Evolutionary conservation across 768 basidiomycete genomes (phyloP).

Genomic region (Leccinum obscurum): DNA sequence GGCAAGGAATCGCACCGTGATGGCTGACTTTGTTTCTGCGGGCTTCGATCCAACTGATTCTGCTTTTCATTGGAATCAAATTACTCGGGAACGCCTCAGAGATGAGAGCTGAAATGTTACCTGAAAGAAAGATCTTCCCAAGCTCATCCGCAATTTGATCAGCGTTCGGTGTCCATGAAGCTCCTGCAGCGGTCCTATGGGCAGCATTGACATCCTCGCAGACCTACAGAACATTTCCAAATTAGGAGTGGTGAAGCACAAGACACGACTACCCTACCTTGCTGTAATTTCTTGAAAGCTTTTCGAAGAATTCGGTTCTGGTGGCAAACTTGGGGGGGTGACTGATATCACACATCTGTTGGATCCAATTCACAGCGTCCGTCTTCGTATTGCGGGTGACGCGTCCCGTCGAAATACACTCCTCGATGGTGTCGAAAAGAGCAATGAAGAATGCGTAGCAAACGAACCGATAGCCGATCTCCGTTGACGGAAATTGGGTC

Average conservation of each 20-base stretch:
- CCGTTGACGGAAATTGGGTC: neutral
- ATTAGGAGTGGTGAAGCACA: neutral
- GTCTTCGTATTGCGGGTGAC: neutral
- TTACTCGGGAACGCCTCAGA: neutral
- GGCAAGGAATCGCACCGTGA: neutral
- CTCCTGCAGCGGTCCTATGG: neutral
- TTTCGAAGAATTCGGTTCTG: neutral
- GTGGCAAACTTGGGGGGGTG: neutral
- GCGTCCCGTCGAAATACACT: neutral
- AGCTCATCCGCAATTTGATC: neutral
- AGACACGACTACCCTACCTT: conserved; percentile 3
- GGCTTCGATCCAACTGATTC: neutral
- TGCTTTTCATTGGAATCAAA: neutral
- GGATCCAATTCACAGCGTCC: neutral
- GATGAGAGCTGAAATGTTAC: neutral
- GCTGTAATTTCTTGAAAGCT: neutral
- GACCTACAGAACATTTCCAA: neutral
- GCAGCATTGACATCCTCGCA: neutral
- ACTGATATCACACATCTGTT: conserved; percentile 9
- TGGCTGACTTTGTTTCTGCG: neutral
- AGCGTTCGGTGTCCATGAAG: neutral
- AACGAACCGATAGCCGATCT: neutral
- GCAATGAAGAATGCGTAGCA: conserved; percentile 19
- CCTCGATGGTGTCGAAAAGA: conserved; percentile 7
- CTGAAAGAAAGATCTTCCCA: neutral